Base-by-base conservation (phyloP, 1,139 yeast species). In the Candida tropicalis region DNA sequence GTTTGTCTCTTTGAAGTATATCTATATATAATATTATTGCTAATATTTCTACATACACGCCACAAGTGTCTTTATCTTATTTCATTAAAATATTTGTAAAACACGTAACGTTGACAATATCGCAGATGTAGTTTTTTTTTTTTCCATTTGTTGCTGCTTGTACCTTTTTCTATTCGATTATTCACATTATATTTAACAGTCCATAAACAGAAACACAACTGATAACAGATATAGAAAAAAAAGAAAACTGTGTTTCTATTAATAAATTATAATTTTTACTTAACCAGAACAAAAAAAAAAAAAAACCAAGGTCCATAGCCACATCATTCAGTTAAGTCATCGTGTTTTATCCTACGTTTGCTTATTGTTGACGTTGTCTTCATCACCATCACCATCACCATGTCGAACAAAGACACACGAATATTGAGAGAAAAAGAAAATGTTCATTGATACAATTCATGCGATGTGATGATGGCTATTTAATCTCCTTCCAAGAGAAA, bases 181-280 rank as follows among this genome's bases (percentile, higher is more conserved):
- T n/a, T n/a, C n/a, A n/a, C n/a, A n/a, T n/a, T n/a, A n/a, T n/a
- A n/a, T n/a, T n/a, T n/a, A 31, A 31, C 35, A 24, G 5, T 8
- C 5, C 33, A 8, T 16, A 31, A 29, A 29, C 4, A 16, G 22
- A 17, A n/a, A 15, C 18, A 28, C 32, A 15, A 7, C n/a, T n/a
- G n/a, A n/a, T n/a, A n/a, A n/a, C n/a, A n/a, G n/a, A n/a, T n/a
- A n/a, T n/a, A n/a, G n/a, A n/a, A n/a, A n/a, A n/a, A n/a, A n/a
- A n/a, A n/a, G n/a, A n/a, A n/a, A n/a, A 31, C 35, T 24, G 35
- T 31, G 35, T 18, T 31, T 31, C 35, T 31, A 31, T 18, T 18
- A 31, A 31, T 31, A 31, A 31, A 11, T 18, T 18, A 20, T n/a
- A 31, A n/a, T 13, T 12, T 8, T 16, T 12, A 3, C 29, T 12